These are phyloP conservation scores for Botrytis fragariae DNA, from an alignment of 2,329 filamentous ascomycete genomes.

Conservation along the genomic window DNA sequence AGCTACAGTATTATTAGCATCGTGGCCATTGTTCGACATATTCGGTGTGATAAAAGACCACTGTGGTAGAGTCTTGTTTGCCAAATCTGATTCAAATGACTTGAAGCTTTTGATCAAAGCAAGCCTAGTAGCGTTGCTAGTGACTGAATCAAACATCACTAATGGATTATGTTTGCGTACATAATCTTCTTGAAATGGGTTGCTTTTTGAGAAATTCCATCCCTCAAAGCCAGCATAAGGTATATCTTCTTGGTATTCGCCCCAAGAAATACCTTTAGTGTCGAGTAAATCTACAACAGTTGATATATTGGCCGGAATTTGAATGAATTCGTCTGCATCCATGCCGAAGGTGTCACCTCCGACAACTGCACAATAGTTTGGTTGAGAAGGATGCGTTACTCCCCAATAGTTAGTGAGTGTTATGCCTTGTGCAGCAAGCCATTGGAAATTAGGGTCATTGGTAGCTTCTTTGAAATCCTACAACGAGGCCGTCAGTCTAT, in stretches of 20 bases:
- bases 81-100: constrained; percentile 57
- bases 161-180: constrained; percentile 61
- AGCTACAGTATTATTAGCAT: constrained; percentile 49
- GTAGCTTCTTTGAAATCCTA: constrained; percentile 36
- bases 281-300: constrained; percentile 51
- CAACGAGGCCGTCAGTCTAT: not conserved
- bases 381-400: constrained; percentile 58
- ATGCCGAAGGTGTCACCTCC: constrained; percentile 58
- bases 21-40: constrained; percentile 64
- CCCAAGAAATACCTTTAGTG: constrained; percentile 48
- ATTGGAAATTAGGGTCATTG: constrained; percentile 43
- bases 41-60: constrained; percentile 62
- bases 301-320: constrained; percentile 44
- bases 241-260: constrained; percentile 54
- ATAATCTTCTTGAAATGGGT: constrained; percentile 57
- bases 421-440: constrained; percentile 54
- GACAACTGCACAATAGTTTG: constrained; percentile 59
- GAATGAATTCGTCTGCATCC: constrained; percentile 50
- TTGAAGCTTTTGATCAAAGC: constrained; percentile 61
- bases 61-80: constrained; percentile 57
- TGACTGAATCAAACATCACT: constrained; percentile 53
- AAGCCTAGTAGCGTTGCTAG: constrained; percentile 49
- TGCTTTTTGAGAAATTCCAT: constrained; percentile 50
- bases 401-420: constrained; percentile 53
- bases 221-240: constrained; percentile 49